Conservation (phyloP, 1,284 basidiomycete species). For the Apiotrichum laibachii region DNA sequence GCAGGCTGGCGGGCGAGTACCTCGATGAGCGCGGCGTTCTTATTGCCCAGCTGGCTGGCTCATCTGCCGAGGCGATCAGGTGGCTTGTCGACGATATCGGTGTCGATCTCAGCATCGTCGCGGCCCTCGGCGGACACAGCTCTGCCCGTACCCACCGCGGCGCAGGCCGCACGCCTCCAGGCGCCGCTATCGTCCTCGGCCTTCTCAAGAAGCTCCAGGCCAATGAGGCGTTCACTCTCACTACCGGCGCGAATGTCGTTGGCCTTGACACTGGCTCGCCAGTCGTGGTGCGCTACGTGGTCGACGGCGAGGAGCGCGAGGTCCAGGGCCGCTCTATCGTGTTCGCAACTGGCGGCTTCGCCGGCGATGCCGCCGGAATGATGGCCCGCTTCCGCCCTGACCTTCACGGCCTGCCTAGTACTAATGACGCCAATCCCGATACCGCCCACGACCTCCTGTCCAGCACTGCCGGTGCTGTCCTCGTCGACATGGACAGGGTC, state of each 20-base stretch:
- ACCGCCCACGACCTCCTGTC: slow-evolving; percentile 5
- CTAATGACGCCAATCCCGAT: slow-evolving; percentile 15
- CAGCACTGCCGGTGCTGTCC: slow-evolving; percentile 4
- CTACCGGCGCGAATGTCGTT: slow-evolving; percentile 6
- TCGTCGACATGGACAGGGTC: slow-evolving; percentile 20
- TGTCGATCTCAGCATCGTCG: slow-evolving; percentile 17
- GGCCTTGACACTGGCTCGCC: not conserved
- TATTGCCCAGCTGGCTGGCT: slow-evolving; percentile 3
- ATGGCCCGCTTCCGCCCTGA: slow-evolving; percentile 15
- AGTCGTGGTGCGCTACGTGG: slow-evolving; percentile 4
- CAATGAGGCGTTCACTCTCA: slow-evolving; percentile 6
- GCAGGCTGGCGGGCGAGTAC: not conserved
- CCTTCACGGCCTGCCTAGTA: slow-evolving; percentile 14
- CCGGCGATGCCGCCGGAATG: slow-evolving; percentile 13
- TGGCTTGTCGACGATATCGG: slow-evolving; percentile 17
- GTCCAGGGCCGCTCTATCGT: slow-evolving; percentile 9
- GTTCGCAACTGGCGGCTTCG: slow-evolving; percentile 18
- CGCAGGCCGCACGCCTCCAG: slow-evolving; percentile 12
- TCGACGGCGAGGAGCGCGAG: not conserved
- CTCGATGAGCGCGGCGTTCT: slow-evolving; percentile 7
- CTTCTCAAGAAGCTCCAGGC: slow-evolving; percentile 15
- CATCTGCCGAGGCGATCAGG: slow-evolving; percentile 4
- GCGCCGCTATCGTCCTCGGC: slow-evolving; percentile 11
- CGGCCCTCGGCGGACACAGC: slow-evolving; percentile 16
- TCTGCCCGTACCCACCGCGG: slow-evolving; percentile 18